Conservation (phyloP, 2,329 filamentous ascomycete genomes). For the Paraconiothyrium brasiliense region DNA sequence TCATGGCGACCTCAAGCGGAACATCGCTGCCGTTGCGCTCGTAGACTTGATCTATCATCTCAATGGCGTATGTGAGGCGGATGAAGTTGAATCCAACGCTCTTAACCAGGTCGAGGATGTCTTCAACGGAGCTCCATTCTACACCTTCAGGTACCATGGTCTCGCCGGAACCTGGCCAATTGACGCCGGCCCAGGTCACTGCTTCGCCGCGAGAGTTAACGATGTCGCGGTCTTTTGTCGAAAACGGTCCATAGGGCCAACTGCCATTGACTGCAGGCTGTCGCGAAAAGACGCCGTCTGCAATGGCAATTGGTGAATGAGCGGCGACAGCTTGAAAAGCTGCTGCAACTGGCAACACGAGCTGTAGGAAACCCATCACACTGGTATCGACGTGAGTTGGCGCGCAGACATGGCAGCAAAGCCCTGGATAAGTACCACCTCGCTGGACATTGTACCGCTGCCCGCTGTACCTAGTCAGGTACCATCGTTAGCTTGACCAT, state of each 20-base stretch:
- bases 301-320: neutral
- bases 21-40: slow-evolving; percentile 52
- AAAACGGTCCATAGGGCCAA: slow-evolving; percentile 43
- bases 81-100: slow-evolving; percentile 69
- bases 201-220: slow-evolving; percentile 51
- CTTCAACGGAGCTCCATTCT: slow-evolving; percentile 62
- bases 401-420: neutral
- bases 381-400: neutral
- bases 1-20: slow-evolving; percentile 51
- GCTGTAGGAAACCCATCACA: neutral
- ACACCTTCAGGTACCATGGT: slow-evolving; percentile 69
- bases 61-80: slow-evolving; percentile 58
- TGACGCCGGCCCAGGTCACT: slow-evolving; percentile 68
- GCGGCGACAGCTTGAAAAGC: neutral
- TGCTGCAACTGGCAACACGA: neutral
- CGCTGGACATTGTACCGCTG: slow-evolving; percentile 8
- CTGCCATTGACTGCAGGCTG: slow-evolving; percentile 7
- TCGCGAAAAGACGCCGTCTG: slow-evolving; percentile 4
- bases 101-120: slow-evolving; percentile 63
- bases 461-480: slow-evolving; percentile 3
- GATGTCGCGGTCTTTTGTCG: slow-evolving; percentile 51
- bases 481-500: slow-evolving; percentile 1
- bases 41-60: slow-evolving; percentile 55
- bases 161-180: slow-evolving; percentile 60
- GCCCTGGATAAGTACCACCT: slow-evolving; percentile 4